phyloP scores from a whole-genome alignment of 2,329 filamentous ascomycete genomes.

The Phyllosticta citrichinensis region DNA sequence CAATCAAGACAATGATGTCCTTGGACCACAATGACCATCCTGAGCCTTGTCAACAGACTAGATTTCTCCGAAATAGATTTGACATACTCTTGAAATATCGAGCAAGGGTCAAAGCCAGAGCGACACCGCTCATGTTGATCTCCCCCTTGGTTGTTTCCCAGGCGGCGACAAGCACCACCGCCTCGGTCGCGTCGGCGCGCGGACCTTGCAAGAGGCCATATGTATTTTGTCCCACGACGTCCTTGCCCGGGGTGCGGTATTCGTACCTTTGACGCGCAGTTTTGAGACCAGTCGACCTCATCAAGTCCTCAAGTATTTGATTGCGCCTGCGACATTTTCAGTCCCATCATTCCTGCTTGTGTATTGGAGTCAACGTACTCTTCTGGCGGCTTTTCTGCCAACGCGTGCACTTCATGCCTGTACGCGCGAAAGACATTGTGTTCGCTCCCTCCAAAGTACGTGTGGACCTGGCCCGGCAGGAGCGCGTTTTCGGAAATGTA shows the following conservation, averaged over 20 bases:
- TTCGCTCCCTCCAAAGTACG: conserved; percentile 93
- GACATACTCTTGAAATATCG: conserved; percentile 79
- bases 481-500: conserved; percentile 98
- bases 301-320: conserved; percentile 62
- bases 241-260: conserved; percentile 67
- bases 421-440: conserved; percentile 91
- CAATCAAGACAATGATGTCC: conserved; percentile 87
- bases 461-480: conserved; percentile 90
- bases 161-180: conserved; percentile 82
- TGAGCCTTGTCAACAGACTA: conserved; percentile 18
- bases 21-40: conserved; percentile 98
- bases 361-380: conserved; percentile 21
- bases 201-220: conserved; percentile 92
- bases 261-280: conserved; percentile 80
- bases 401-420: conserved; percentile 64
- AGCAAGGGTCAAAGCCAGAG: conserved; percentile 74
- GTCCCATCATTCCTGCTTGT: not conserved
- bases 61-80: not conserved
- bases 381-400: conserved; percentile 37
- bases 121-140: conserved; percentile 78
- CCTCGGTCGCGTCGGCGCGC: conserved; percentile 90
- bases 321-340: conserved; percentile 39
- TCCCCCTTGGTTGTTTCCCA: conserved; percentile 74
- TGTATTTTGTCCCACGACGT: conserved; percentile 73
- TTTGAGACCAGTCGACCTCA: conserved; percentile 74